These are phyloP conservation scores for Xylaria intraflava DNA, from an alignment of 495 filamentous ascomycete genomes.

Conservation along the genomic window DNA sequence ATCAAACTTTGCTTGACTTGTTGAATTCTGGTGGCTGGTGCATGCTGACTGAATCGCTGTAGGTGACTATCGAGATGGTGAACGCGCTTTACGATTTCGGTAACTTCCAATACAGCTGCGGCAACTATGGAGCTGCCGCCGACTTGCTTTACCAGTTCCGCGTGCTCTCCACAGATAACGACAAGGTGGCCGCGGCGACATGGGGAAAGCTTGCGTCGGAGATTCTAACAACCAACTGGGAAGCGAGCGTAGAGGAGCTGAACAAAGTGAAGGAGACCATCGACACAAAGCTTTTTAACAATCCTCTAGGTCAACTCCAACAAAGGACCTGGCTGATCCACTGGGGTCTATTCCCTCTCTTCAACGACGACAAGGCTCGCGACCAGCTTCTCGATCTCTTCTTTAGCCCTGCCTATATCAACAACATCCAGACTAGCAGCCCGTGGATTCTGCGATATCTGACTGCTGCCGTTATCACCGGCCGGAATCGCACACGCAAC, in stretches of 20 bases:
- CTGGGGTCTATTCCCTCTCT: slow-evolving; percentile 98
- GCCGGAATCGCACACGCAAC: slow-evolving; percentile 76
- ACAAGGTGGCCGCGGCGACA: slow-evolving; percentile 87
- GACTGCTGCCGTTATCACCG: slow-evolving; percentile 90
- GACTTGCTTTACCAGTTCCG: slow-evolving; percentile 94
- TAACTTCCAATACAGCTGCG: slow-evolving; percentile 93
- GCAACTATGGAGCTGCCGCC: slow-evolving; percentile 79
- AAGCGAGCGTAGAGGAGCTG: slow-evolving; percentile 90
- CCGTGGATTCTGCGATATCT: slow-evolving; percentile 96
- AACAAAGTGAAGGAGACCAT: slow-evolving; percentile 89
- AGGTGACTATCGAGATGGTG: slow-evolving; percentile 89
- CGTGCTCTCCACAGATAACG: slow-evolving; percentile 93
- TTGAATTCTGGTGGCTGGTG: neutral
- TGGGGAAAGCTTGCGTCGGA: slow-evolving; percentile 96
- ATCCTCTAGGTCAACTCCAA: slow-evolving; percentile 85
- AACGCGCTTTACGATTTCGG: slow-evolving; percentile 90
- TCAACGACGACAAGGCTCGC: slow-evolving; percentile 89
- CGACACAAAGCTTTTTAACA: slow-evolving; percentile 87
- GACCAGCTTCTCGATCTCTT: slow-evolving; percentile 89
- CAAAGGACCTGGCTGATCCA: slow-evolving; percentile 96
- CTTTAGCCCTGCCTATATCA: slow-evolving; percentile 94
- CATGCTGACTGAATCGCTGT: slow-evolving; percentile 13
- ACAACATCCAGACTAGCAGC: slow-evolving; percentile 96
- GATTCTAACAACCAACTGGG: slow-evolving; percentile 90
- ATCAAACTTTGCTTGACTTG: neutral